Evolutionary conservation across 768 basidiomycete genomes (phyloP).

Genomic region (Mycena capillaripes): DNA sequence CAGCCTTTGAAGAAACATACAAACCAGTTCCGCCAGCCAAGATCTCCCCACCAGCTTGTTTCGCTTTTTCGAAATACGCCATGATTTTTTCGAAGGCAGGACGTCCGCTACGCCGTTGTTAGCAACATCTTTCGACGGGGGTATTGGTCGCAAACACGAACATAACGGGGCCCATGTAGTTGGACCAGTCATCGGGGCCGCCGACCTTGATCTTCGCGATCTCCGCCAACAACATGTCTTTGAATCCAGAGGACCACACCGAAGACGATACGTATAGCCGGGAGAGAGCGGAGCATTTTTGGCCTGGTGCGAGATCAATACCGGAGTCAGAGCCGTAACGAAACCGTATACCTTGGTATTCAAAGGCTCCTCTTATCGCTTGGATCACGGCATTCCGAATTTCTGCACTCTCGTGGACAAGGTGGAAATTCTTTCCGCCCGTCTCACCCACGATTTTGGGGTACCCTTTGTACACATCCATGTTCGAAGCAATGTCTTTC

Average conservation of each 20-base stretch:
- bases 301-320: slow-evolving; percentile 61
- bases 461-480: slow-evolving; percentile 90
- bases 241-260: slow-evolving; percentile 90
- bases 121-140: not conserved
- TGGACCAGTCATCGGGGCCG: slow-evolving; percentile 76
- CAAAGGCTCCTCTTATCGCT: slow-evolving; percentile 89
- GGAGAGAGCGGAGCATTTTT: slow-evolving; percentile 97
- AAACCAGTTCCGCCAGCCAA: slow-evolving; percentile 86
- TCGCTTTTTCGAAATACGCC: slow-evolving; percentile 88
- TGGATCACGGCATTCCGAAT: slow-evolving; percentile 92
- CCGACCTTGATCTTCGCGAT: slow-evolving; percentile 91
- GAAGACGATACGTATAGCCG: slow-evolving; percentile 91
- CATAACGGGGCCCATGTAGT: slow-evolving; percentile 99
- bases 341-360: slow-evolving; percentile 84
- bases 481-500: slow-evolving; percentile 93
- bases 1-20: slow-evolving; percentile 33
- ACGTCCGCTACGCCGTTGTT: slow-evolving; percentile 67
- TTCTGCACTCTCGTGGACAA: slow-evolving; percentile 91
- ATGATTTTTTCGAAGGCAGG: slow-evolving; percentile 92
- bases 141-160: slow-evolving; percentile 48
- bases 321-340: not conserved
- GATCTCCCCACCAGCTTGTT: slow-evolving; percentile 90
- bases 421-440: slow-evolving; percentile 98
- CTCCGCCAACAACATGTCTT: slow-evolving; percentile 80
- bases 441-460: slow-evolving; percentile 98